phyloP scores from a whole-genome alignment of 2,329 filamentous ascomycete species.

The Colletotrichum spinosum region DNA sequence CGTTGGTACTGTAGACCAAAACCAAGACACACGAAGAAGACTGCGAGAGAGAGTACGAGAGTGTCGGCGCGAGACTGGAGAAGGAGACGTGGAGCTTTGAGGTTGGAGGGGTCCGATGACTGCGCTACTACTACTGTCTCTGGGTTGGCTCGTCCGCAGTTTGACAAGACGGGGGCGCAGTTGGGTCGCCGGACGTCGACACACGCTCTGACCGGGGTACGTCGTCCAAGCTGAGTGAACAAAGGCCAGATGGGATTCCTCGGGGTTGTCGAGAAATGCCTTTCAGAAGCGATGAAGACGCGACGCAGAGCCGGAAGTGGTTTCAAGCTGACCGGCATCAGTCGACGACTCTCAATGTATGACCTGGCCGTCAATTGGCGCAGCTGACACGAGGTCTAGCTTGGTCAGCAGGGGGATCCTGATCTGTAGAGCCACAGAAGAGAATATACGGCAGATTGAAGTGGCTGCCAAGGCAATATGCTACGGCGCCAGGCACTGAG shows the following conservation, averaged over 20 bases:
- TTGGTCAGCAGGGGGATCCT: slow-evolving; percentile 35
- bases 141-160: slow-evolving; percentile 12
- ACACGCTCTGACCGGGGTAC: not conserved
- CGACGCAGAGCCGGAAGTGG: slow-evolving; percentile 31
- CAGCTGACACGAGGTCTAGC: slow-evolving; percentile 14
- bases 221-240: slow-evolving; percentile 6
- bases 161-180: slow-evolving; percentile 7
- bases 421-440: slow-evolving; percentile 2
- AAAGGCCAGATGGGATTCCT: slow-evolving; percentile 9
- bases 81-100: slow-evolving; percentile 5
- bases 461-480: slow-evolving; percentile 3
- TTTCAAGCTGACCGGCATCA: slow-evolving; percentile 36
- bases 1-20: slow-evolving; percentile 29
- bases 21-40: slow-evolving; percentile 34
- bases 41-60: slow-evolving; percentile 22
- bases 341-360: slow-evolving; percentile 28
- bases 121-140: slow-evolving; percentile 2
- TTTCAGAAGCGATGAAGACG: slow-evolving; percentile 16
- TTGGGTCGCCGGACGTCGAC: not conserved
- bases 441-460: slow-evolving; percentile 9
- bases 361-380: slow-evolving; percentile 5
- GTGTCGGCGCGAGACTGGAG: slow-evolving; percentile 35
- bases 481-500: too few relatives aligned
- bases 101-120: slow-evolving; percentile 9
- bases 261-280: slow-evolving; percentile 4